A percentile compares a stretch with the other conserved stretches of the same genome.
phyloP scores from a whole-genome alignment of 2,329 filamentous ascomycete species.

The Fusarium nematophilum region DNA sequence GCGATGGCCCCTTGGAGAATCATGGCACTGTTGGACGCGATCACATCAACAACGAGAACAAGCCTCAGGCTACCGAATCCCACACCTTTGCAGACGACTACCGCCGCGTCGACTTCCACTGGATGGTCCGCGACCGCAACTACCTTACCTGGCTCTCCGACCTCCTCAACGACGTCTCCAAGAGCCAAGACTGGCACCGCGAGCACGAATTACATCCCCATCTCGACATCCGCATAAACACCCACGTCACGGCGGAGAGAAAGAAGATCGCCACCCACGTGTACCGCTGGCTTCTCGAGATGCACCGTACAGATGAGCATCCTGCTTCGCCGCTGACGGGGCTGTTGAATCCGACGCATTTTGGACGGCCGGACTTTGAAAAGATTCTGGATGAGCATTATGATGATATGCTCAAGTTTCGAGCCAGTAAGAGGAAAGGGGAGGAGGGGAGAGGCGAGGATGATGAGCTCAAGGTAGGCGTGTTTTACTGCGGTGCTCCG shows the following conservation, averaged over 20 bases:
- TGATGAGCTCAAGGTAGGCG: conserved; percentile 60
- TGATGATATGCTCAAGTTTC: conserved; percentile 59
- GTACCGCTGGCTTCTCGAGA: conserved; percentile 67
- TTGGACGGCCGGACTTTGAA: conserved; percentile 65
- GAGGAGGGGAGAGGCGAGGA: conserved; percentile 32
- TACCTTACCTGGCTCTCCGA: conserved; percentile 68
- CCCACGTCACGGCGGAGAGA: conserved; percentile 66
- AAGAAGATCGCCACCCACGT: conserved; percentile 65
- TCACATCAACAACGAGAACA: conserved; percentile 25
- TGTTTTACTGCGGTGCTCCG: conserved; percentile 68
- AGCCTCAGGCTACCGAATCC: conserved; percentile 25
- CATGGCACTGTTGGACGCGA: neutral
- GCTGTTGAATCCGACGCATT: conserved; percentile 63
- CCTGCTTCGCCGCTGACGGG: conserved; percentile 66
- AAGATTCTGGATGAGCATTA: conserved; percentile 65
- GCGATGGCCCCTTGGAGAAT: neutral
- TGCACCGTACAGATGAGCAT: conserved; percentile 62
- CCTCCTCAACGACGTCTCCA: conserved; percentile 61
- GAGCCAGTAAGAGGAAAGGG: conserved; percentile 35
- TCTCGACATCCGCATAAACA: conserved; percentile 66
- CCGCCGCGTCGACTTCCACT: conserved; percentile 68
- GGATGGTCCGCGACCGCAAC: conserved; percentile 69
- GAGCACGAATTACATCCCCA: conserved; percentile 50
- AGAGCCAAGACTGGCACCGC: conserved; percentile 52
- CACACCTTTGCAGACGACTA: conserved; percentile 52